A percentile compares a stretch with the other conserved stretches of the same genome.
Evolutionary conservation across 805 yeast species (phyloP).

Genomic region (Blastobotrys americana): DNA sequence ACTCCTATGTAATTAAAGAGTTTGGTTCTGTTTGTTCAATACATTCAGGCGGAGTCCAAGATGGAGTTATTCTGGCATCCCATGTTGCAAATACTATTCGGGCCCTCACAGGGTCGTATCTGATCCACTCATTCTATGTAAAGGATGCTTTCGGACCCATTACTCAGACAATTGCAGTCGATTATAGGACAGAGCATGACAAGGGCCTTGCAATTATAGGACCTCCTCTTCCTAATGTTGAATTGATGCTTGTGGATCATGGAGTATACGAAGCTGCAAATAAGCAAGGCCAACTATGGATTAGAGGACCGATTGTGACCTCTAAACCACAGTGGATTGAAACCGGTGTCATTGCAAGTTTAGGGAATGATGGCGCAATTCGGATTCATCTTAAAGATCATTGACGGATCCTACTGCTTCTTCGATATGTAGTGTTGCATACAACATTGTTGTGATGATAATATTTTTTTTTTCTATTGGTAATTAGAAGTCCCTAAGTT

Average conservation of each 20-base stretch:
- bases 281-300: constrained; percentile 21
- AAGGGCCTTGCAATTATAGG: constrained; percentile 22
- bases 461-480: too few relatives aligned
- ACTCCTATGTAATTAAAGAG: constrained; percentile 16
- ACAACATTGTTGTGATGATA: too few relatives aligned
- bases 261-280: constrained; percentile 19
- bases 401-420: too few relatives aligned
- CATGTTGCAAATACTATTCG: constrained; percentile 23
- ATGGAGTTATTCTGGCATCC: constrained; percentile 18
- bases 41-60: constrained; percentile 22
- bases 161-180: constrained; percentile 28
- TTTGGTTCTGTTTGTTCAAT: constrained; percentile 26
- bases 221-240: constrained; percentile 26
- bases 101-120: constrained; percentile 30
- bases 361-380: constrained; percentile 28
- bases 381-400: too few relatives aligned
- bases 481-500: neutral
- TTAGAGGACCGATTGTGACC: constrained; percentile 23
- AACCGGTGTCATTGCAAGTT: constrained; percentile 21
- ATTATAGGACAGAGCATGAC: constrained; percentile 18
- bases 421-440: too few relatives aligned
- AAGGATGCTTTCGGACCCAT: constrained; percentile 29
- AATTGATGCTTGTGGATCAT: constrained; percentile 22
- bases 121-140: constrained; percentile 28
- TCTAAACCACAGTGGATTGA: constrained; percentile 20